Evolutionary conservation across 352 stramenopile species (phyloP), one percentile per base, ranked within the genome.

Genomic region (Thraustotheca clavata): DNA sequence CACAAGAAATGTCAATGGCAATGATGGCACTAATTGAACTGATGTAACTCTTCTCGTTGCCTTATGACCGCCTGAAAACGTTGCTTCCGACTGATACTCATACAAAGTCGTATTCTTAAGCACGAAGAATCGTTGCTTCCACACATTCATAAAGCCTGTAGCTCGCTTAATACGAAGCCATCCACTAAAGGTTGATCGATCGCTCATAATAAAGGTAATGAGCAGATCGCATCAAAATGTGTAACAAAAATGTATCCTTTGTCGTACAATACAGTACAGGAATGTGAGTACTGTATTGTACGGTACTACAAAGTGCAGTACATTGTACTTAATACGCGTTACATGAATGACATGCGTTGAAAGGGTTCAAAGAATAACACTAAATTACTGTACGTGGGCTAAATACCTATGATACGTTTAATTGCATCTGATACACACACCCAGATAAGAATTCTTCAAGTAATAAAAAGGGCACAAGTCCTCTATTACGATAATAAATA

Each of bases 51-150:
- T 24, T 9, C 43, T 24, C n/a, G 43, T 52, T 7, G 12, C 9
- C 43, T 52, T 52, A 31, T 20, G 38, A 31, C 43, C 43, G 3
- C n/a, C 43, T 2, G 11, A 2, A 18, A 52, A 52, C 11, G 43
- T 52, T 24, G 31, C n/a, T 52, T 52, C 43, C 43, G 43, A 52
- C 24, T 89, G 87, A 73, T 85, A 89, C 71, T 88, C 86, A 67
- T 83, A 88, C 6, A 88, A 75, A 67, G 84, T 70, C 5, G 74
- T 81, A 54, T 75, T 75, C 60, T 89, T 77, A 22, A 89, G 70
- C 43, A 72, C 77, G 68, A 89, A 88, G 73, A 70, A 87, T 50
- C 76, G 80, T 54, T 75, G 70, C 57, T 83, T 80, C 78, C 80
- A 89, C 18, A 69, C 73, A 16, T 75, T 74, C 27, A 71, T 67